phyloP scores from a whole-genome alignment of 176 grass and related monocot genomes.

The Puccinellia tenuiflora region DNA sequence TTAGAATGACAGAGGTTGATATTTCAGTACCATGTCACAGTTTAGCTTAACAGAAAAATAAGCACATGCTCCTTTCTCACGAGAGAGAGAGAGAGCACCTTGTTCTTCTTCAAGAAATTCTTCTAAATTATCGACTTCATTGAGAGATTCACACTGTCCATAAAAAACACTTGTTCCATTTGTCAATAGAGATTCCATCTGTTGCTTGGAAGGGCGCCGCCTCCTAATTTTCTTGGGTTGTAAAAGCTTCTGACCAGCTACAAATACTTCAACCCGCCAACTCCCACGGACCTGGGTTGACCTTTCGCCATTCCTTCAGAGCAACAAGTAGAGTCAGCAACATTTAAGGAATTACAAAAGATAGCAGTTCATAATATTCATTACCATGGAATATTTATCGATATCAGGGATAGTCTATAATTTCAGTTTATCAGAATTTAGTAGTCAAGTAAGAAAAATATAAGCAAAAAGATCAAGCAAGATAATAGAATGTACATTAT shows the following conservation, averaged over 20 bases:
- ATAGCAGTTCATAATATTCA: neutral
- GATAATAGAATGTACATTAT: too few relatives aligned
- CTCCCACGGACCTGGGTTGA: constrained; percentile 39
- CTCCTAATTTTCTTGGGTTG: constrained; percentile 38
- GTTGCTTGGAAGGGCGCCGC: constrained; percentile 14
- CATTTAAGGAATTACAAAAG: neutral
- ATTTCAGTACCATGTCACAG: too few relatives aligned
- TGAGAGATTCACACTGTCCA: neutral
- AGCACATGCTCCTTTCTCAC: too few relatives aligned
- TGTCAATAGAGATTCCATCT: neutral
- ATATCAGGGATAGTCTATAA: too few relatives aligned
- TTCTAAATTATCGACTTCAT: neutral
- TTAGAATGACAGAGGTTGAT: too few relatives aligned
- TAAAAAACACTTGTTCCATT: neutral
- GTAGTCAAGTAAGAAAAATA: too few relatives aligned
- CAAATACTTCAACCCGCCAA: constrained; percentile 44
- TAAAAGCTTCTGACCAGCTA: constrained; percentile 44
- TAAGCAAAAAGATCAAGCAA: too few relatives aligned
- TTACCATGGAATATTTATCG: too few relatives aligned
- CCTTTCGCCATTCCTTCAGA: constrained; percentile 43
- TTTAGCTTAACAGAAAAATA: too few relatives aligned
- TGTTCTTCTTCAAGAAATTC: too few relatives aligned
- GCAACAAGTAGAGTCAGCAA: neutral
- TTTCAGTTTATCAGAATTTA: too few relatives aligned
- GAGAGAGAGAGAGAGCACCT: too few relatives aligned